Evolutionary conservation across 768 basidiomycete genomes (phyloP), one percentile per base, ranked within the genome.

Genomic region (Nidula microcarpa): DNA sequence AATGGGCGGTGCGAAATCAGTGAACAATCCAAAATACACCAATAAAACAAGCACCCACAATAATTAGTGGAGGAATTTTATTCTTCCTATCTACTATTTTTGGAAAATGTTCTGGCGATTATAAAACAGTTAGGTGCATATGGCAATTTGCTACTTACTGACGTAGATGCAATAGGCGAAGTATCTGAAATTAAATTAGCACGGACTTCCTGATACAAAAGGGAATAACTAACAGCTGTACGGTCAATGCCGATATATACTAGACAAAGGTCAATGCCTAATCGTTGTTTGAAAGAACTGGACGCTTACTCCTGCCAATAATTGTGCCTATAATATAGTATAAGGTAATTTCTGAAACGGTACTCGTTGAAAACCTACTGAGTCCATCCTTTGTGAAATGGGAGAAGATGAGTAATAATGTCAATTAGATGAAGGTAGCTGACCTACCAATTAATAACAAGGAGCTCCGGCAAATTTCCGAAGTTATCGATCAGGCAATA

Each of bases 171-270:
- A 55, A 33, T 55, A 62, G 34, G 50, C 61, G 39, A 60, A 62
- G 37, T 62, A 62, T 39, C 61, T 62, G 35, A 11, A n/a, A 33
- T 35, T 23, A 23, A 23, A 23, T 23, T 23, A 23, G 23, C 23
- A 23, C 23, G 23, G 3, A 23, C 23, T 23, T 23, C 2, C 23
- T 23, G 2, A 23, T 23, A 23, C 23, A 23, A 3, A 23, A 30
- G 23, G 37, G n/a, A 36, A 36, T 44, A 39, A 36, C 57, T 55
- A 35, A 58, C 62, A 60, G 49, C 47, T 62, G 62, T 3, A 62
- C 62, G 9, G 59, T 47, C 33, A 62, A 59, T 1, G 55, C 57
- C 17, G 62, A 60, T 17, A 60, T 45, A 47, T 57, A 62, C 62
- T 62, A 30, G 6, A 46, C 3, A 46, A n/a, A 14, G 18, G 11